A percentile compares a stretch with the other conserved stretches of the same genome.
Conservation (phyloP, 139 green algal species). For the Deuterostichococcus epilithicus region DNA sequence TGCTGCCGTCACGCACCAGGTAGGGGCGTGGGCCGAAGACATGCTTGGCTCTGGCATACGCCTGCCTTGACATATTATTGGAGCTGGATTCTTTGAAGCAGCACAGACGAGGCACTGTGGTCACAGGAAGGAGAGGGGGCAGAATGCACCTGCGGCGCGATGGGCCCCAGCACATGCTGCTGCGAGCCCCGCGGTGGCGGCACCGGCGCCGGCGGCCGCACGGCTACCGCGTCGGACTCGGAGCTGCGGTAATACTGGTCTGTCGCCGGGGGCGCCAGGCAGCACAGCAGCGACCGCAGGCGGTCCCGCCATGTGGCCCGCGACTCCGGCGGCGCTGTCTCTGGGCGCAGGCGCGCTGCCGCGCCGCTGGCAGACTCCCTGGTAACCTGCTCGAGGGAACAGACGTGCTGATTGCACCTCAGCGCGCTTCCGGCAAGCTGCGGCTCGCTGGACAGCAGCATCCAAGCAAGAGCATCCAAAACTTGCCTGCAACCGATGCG, state of each 20-base stretch:
- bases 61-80: background rate
- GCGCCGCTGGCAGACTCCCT: background rate
- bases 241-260: constrained; percentile 38
- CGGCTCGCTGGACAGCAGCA: too few relatives aligned
- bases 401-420: too few relatives aligned
- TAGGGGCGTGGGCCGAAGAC: too few relatives aligned
- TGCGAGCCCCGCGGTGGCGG: constrained; percentile 19
- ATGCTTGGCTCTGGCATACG: too few relatives aligned
- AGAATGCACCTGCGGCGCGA: background rate
- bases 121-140: background rate
- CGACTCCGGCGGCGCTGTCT: background rate
- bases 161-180: constrained; percentile 27
- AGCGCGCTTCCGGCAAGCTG: too few relatives aligned
- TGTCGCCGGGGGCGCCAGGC: constrained; percentile 25
- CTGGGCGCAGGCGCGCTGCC: background rate
- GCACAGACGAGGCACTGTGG: too few relatives aligned
- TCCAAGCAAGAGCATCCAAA: too few relatives aligned
- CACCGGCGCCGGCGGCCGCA: constrained; percentile 29
- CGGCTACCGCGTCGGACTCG: constrained; percentile 39
- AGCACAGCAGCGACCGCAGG: constrained; percentile 37
- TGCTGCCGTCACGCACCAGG: too few relatives aligned
- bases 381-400: background rate
- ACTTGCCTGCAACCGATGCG: too few relatives aligned
- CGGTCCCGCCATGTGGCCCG: constrained; percentile 7
- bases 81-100: background rate